Evolutionary conservation across 345 rosid species (phyloP), one percentile per base, ranked within the genome.

Genomic region (Passiflora organensis): DNA sequence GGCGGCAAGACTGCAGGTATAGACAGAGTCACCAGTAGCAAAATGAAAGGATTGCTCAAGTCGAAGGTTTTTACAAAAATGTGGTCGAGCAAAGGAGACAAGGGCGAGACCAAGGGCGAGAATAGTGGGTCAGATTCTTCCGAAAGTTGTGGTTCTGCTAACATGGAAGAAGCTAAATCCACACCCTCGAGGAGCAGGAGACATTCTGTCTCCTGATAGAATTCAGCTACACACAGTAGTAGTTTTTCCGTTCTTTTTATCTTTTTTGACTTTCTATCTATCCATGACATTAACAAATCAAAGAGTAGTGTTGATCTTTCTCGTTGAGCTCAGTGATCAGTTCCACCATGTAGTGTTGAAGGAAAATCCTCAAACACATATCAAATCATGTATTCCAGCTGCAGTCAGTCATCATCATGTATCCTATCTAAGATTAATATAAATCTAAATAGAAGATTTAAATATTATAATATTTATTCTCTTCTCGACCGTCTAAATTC

Each of bases 111-210:
- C 13, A 80, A 78, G 23, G 81, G 74, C 8, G 84, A 82, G 56
- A 77, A 71, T 28, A 75, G 87, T 28, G 88, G 94, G 10, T 89
- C 96, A 1, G 96, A 86, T 59, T 89, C 96, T 5, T 82, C 95
- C 0, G 96, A 79, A 32, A 76, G 87, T 54, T 76, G 78, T 19
- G 89, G 82, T 39, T 85, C 91, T 25, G 70, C 77, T 36, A 72
- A 72, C 18, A 74, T 79, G 0, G 96, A 83, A 51, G 78, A 75
- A 34, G 72, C 63, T 2, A 83, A 83, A 23, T 77, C 68, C 1
- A 85, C 89, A 19, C 87, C 89, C 55, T 83, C 89, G 5, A 78
- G 84, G 67, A 82, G 80, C 53, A 71, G 85, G 73, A 84, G 89
- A 72, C 63, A 74, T 43, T 86, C 89, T 20, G 95, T 86, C 49